These are phyloP conservation scores for Rhynchospora tenuis DNA, from an alignment of 176 grass and related monocot species.

Conservation along the genomic window DNA sequence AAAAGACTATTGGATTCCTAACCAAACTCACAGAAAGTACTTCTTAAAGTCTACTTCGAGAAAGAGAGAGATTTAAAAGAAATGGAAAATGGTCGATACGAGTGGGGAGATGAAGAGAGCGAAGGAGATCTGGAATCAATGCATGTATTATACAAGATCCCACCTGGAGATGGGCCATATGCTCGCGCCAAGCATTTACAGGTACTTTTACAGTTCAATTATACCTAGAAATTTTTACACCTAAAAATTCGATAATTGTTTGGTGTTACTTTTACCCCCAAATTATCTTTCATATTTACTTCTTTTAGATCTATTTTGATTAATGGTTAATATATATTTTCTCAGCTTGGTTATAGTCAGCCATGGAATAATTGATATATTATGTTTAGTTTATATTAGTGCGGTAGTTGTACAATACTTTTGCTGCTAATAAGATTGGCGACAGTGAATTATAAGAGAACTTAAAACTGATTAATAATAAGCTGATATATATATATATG, in stretches of 20 bases:
- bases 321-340: not conserved
- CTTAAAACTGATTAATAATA: not conserved
- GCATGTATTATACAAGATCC: conserved; percentile 67
- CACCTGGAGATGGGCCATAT: conserved; percentile 76
- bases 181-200: conserved; percentile 87
- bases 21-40: conserved; percentile 10
- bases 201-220: conserved; percentile 35
- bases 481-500: not conserved
- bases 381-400: not conserved
- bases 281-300: no score
- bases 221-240: not conserved
- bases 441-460: not conserved
- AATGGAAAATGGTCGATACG: conserved; percentile 4
- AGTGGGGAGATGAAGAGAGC: conserved; percentile 3
- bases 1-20: not conserved
- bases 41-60: not conserved
- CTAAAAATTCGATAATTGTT: not conserved
- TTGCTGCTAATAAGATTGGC: not conserved
- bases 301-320: not conserved
- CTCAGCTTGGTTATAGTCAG: not conserved
- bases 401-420: not conserved
- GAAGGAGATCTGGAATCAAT: conserved; percentile 13
- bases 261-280: not conserved
- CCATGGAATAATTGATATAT: not conserved
- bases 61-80: conserved; percentile 15